Evolutionary conservation across 192 early-diverging fungal genomes (phyloP).

Genomic region (Spizellomyces sp.): DNA sequence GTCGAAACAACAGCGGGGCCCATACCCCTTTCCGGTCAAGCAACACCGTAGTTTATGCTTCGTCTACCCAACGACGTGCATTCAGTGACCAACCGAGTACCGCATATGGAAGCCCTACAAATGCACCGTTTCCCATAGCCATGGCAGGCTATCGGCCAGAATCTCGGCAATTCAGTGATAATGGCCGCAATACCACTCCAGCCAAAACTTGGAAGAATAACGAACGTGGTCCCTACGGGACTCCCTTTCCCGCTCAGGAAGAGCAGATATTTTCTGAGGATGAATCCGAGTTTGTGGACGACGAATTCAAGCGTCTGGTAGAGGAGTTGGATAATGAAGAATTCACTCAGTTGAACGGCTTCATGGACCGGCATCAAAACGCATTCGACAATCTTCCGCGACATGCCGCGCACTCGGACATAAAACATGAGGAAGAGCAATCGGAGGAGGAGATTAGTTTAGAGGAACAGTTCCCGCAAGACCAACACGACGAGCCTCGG

Average conservation of each 20-base stretch:
- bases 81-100: too few species aligned
- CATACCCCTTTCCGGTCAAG: too few species aligned
- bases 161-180: neutral
- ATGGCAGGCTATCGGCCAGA: neutral
- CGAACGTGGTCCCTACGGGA: too few species aligned
- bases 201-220: neutral
- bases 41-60: too few species aligned
- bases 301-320: conserved; percentile 16
- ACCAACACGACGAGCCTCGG: neutral
- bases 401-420: neutral
- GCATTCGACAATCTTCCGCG: neutral
- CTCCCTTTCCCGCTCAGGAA: too few species aligned
- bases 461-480: neutral
- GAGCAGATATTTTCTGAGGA: neutral
- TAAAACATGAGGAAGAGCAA: neutral
- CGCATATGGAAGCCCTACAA: neutral
- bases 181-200: neutral
- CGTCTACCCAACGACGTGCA: too few species aligned
- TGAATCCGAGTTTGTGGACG: conserved; percentile 10
- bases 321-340: conserved; percentile 19
- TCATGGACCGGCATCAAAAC: neutral
- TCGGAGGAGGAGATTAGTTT: neutral
- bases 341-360: conserved; percentile 3
- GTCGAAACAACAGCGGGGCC: too few species aligned
- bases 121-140: neutral